These are phyloP conservation scores for Musa itinerans DNA, from an alignment of 176 grass and related monocot species.

Conservation along the genomic window DNA sequence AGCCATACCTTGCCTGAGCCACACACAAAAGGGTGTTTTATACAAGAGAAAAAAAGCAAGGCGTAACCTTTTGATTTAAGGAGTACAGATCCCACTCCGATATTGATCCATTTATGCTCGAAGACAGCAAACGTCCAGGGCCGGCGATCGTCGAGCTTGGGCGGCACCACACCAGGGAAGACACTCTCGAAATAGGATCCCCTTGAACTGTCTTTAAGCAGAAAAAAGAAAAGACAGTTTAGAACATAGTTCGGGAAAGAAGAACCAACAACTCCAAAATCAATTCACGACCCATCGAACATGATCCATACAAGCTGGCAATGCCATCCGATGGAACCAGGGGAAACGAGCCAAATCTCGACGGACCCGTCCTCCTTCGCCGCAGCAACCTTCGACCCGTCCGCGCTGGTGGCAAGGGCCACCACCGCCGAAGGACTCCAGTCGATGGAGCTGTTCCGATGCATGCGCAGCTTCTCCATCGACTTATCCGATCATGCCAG, in stretches of 20 bases:
- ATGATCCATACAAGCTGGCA: constrained; percentile 68
- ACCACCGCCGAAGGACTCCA: constrained; percentile 66
- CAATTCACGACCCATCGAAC: not conserved
- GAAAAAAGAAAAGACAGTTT: not conserved
- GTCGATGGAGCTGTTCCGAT: constrained; percentile 37
- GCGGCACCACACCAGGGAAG: constrained; percentile 68
- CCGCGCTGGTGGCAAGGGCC: constrained; percentile 56
- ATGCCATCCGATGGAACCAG: constrained; percentile 93
- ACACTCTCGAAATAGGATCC: constrained; percentile 38
- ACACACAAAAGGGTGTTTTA: not conserved
- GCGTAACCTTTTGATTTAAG: constrained; percentile 51
- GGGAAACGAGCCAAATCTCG: constrained; percentile 95
- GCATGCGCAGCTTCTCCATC: constrained; percentile 81
- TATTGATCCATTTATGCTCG: constrained; percentile 71
- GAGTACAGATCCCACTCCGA: constrained; percentile 81
- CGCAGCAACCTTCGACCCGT: constrained; percentile 66
- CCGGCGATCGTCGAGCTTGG: constrained; percentile 9
- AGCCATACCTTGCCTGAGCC: too few relatives aligned
- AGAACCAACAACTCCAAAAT: not conserved
- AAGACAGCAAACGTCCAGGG: constrained; percentile 65
- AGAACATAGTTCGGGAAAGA: constrained; percentile 2
- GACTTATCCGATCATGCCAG: too few relatives aligned
- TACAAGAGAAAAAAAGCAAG: not conserved
- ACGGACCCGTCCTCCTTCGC: constrained; percentile 58
- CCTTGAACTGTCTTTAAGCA: constrained; percentile 73